Percentiles rank a stretch among this genome's conserved stretches.
phyloP scores from a whole-genome alignment of 768 basidiomycete genomes.

The Dictyophora rubrovolvata region DNA sequence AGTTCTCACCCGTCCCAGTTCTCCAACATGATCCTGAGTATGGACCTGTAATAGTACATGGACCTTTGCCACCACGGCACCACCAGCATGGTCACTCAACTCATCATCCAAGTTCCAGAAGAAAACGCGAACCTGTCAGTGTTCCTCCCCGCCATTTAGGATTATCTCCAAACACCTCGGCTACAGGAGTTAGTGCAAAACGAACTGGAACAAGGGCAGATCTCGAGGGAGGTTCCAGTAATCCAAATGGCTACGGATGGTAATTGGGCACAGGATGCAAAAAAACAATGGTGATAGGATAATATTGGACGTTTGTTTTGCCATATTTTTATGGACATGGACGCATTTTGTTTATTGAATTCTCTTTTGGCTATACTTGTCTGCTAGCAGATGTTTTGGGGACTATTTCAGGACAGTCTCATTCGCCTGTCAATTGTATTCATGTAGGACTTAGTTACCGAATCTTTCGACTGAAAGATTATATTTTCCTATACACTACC shows the following conservation, averaged over 20 bases:
- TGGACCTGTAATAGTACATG: slow-evolving; percentile 5
- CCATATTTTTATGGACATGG: background rate
- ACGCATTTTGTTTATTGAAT: background rate
- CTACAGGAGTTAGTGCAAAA: background rate
- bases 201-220: background rate
- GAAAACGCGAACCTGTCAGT: background rate
- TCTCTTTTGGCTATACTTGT: background rate
- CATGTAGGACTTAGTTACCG: background rate
- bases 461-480: too few species aligned
- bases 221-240: background rate
- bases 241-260: background rate
- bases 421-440: background rate
- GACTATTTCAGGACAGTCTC: background rate
- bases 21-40: background rate
- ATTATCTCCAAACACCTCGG: background rate
- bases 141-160: slow-evolving; percentile 5
- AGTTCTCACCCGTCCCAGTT: background rate
- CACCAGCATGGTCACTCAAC: background rate
- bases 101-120: background rate
- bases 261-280: background rate
- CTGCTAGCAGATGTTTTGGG: background rate
- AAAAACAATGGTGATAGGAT: background rate
- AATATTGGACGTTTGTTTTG: background rate
- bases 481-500: too few species aligned
- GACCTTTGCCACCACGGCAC: background rate